A percentile compares a stretch with the other conserved stretches of the same genome.
These are phyloP conservation scores for Bruguiera parviflora DNA, from an alignment of 345 rosid genomes.

Conservation along the genomic window DNA sequence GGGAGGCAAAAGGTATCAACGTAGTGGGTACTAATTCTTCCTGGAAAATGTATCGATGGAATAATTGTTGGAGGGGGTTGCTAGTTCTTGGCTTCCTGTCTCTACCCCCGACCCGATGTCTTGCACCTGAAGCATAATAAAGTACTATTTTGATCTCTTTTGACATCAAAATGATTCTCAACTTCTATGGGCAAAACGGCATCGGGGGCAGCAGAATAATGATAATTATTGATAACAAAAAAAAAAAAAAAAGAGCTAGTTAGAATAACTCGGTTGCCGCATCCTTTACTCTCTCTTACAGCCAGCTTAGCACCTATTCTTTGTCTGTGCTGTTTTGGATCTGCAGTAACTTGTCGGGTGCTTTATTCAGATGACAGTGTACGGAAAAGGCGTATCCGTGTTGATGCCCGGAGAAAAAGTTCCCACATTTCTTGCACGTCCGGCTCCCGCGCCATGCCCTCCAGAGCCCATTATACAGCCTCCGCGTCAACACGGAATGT, in stretches of 20 bases:
- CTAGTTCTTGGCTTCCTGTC: slow-evolving; percentile 6
- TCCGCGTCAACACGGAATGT: slow-evolving; percentile 30
- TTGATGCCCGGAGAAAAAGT: slow-evolving; percentile 74
- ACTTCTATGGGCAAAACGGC: too few species aligned
- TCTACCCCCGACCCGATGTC: slow-evolving; percentile 15
- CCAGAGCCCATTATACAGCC: slow-evolving; percentile 36
- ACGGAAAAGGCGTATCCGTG: slow-evolving; percentile 61
- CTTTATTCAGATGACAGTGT: slow-evolving; percentile 44
- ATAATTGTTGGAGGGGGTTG: background rate
- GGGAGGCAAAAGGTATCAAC: slow-evolving; percentile 18
- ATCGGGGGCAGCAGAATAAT: too few species aligned
- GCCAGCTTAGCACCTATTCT: background rate
- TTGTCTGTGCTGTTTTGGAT: background rate
- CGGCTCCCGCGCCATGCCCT: slow-evolving; percentile 55
- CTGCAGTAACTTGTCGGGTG: background rate
- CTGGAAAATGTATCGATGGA: background rate
- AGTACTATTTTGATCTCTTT: slow-evolving; percentile 6
- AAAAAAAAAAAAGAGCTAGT: too few species aligned
- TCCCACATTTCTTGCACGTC: slow-evolving; percentile 72
- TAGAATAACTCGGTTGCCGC: too few species aligned
- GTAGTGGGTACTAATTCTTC: slow-evolving; percentile 14
- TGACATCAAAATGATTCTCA: slow-evolving; percentile 1
- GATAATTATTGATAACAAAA: too few species aligned
- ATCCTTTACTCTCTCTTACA: too few species aligned
- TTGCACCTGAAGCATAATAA: slow-evolving; percentile 14